phyloP scores from a whole-genome alignment of 306 rosid genomes.

The Prinsepia uniflora region DNA sequence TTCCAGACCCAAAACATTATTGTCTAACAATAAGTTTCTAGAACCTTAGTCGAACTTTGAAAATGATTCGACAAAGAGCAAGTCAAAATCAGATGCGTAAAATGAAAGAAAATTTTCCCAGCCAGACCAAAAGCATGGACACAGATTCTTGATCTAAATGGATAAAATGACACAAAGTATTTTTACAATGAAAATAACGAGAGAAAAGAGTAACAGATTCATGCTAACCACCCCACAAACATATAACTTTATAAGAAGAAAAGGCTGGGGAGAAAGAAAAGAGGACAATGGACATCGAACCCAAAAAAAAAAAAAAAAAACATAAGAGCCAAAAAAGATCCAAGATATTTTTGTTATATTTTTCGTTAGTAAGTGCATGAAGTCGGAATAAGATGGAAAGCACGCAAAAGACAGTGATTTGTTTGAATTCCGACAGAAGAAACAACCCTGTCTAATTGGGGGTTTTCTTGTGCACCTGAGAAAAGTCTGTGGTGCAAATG shows the following conservation, averaged over 20 bases:
- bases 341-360: background rate
- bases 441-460: background rate
- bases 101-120: background rate
- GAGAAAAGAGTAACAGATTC: background rate
- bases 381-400: background rate
- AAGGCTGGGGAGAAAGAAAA: background rate
- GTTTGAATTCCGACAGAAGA: background rate
- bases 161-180: background rate
- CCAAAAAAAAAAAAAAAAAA: background rate
- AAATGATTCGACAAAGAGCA: background rate
- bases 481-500: background rate
- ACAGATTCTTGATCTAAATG: background rate
- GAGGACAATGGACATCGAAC: background rate
- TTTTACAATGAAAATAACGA: background rate
- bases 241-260: background rate
- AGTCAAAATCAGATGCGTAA: background rate
- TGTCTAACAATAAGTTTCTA: background rate
- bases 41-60: background rate
- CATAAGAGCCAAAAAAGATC: slow-evolving; percentile 1
- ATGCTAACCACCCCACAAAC: background rate
- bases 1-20: slow-evolving; percentile 5
- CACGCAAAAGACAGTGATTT: background rate
- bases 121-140: background rate
- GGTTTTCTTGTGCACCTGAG: background rate
- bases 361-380: background rate